Conservation (phyloP, 495 filamentous ascomycete species). For the Chaetomium fimeti region DNA sequence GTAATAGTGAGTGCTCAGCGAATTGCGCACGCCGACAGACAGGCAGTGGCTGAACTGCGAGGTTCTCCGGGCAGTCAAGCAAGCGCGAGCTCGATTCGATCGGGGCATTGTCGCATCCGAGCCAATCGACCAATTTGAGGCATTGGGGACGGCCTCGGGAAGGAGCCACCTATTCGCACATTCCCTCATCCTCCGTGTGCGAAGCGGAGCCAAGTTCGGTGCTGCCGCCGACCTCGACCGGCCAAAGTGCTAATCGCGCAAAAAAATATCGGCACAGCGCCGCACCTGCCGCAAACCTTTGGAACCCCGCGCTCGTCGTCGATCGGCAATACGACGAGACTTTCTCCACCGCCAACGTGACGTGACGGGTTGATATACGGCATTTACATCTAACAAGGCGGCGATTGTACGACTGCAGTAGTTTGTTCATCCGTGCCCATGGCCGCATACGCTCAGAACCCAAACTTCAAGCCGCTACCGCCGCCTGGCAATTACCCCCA, state of each 20-base stretch:
- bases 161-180: background rate
- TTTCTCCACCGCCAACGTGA: background rate
- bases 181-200: background rate
- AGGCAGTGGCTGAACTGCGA: background rate
- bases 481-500: conserved; percentile 32
- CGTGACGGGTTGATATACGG: too few species aligned
- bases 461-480: conserved; percentile 27
- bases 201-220: background rate
- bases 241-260: conserved; percentile 8
- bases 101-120: background rate
- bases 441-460: conserved; percentile 42
- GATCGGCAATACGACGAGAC: background rate
- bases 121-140: background rate
- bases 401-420: too few species aligned
- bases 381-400: too few species aligned
- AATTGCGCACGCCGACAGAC: background rate
- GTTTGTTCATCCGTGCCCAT: conserved; percentile 24
- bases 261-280: background rate
- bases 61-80: background rate
- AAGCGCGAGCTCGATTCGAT: background rate
- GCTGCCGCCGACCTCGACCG: background rate
- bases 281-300: too few species aligned
- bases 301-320: conserved; percentile 1
- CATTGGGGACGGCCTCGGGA: background rate
- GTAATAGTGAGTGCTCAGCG: background rate